phyloP scores from a whole-genome alignment of 192 early-diverging fungal genomes.

The Coemansia sp. region DNA sequence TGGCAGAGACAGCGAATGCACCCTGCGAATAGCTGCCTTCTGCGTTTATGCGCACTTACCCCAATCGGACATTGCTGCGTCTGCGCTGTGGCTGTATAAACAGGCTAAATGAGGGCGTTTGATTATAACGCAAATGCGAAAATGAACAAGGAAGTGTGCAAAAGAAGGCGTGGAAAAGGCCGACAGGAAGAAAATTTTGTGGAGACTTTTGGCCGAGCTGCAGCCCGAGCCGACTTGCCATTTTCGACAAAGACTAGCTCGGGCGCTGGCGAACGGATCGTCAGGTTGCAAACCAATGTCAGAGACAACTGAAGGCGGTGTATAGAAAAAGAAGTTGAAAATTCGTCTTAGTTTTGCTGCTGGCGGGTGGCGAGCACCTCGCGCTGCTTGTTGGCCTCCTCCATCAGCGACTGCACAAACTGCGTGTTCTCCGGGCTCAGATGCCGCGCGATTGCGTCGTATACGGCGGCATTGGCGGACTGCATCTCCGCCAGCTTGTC shows the following conservation, averaged over 20 bases:
- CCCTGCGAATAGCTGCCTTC: not conserved
- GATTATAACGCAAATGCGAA: not conserved
- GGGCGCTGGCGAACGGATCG: too few relatives aligned
- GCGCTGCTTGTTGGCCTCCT: constrained; percentile 39
- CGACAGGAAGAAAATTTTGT: not conserved
- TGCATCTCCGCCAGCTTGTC: constrained; percentile 56
- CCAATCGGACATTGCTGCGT: constrained; percentile 35
- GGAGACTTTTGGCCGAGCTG: too few relatives aligned
- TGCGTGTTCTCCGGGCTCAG: constrained; percentile 40
- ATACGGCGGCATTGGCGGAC: constrained; percentile 27
- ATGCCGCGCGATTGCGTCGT: constrained; percentile 27
- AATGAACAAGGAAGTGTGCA: not conserved
- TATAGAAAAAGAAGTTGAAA: not conserved
- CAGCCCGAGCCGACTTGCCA: too few relatives aligned
- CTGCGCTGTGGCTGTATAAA: not conserved
- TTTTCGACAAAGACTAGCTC: too few relatives aligned
- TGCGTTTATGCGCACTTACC: constrained; percentile 51
- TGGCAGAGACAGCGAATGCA: not conserved
- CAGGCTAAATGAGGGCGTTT: constrained; percentile 1
- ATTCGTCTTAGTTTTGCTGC: not conserved
- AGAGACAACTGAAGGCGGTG: too few relatives aligned
- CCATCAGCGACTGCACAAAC: constrained; percentile 41
- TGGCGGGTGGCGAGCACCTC: not conserved
- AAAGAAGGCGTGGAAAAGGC: constrained; percentile 4
- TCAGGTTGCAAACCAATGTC: too few relatives aligned